phyloP scores from a whole-genome alignment of 2,329 filamentous ascomycete species.

The Sclerotinia trifoliorum region DNA sequence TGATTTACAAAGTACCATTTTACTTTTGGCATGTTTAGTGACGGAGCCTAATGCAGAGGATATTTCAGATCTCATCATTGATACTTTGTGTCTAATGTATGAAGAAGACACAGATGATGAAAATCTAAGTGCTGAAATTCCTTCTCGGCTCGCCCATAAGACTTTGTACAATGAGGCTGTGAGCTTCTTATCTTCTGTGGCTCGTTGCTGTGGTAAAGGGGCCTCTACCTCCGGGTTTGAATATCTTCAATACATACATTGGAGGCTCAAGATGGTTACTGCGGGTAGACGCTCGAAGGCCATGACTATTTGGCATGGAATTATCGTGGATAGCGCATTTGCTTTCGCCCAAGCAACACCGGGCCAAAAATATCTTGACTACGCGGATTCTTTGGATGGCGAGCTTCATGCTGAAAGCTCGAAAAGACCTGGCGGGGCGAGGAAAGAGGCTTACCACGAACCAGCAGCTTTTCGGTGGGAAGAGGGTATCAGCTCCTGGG shows the following conservation, averaged over 20 bases:
- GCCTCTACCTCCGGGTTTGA: constrained; percentile 40
- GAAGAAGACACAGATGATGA: background rate
- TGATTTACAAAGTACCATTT: constrained; percentile 22
- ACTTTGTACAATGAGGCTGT: constrained; percentile 26
- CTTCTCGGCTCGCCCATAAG: background rate
- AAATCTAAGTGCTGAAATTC: background rate
- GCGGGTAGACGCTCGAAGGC: constrained; percentile 17
- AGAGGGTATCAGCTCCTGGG: constrained; percentile 57
- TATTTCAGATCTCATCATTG: constrained; percentile 11
- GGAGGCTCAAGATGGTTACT: constrained; percentile 26
- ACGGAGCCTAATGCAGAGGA: constrained; percentile 5
- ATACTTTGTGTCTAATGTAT: constrained; percentile 2
- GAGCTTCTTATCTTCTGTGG: constrained; percentile 47
- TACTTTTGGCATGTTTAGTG: constrained; percentile 32
- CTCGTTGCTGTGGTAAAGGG: constrained; percentile 49
- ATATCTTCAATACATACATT: constrained; percentile 43
- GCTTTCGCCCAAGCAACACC: constrained; percentile 38
- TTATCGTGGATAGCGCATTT: constrained; percentile 40
- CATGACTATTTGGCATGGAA: constrained; percentile 28
- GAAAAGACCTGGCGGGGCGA: background rate
- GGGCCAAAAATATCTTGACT: constrained; percentile 35
- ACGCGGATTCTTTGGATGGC: constrained; percentile 35
- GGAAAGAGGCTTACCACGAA: constrained; percentile 25
- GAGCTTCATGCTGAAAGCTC: constrained; percentile 10
- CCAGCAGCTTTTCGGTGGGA: constrained; percentile 50